Base-by-base conservation (phyloP, 1,139 yeast species). In the Candida labiduridarum region DNA sequence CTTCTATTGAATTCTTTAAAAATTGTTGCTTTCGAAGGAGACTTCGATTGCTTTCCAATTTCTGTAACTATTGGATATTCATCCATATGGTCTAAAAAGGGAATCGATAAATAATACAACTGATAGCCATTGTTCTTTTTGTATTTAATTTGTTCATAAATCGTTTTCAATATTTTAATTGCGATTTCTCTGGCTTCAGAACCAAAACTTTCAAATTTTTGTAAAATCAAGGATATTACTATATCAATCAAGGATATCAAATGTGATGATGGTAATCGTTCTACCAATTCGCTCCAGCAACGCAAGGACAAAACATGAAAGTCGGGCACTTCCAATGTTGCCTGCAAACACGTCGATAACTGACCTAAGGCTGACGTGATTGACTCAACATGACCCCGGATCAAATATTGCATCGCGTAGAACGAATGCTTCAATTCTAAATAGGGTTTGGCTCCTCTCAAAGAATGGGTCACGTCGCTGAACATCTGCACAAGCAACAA, bases 321-420 rank as follows among this genome's bases (percentile, higher is more conserved):
- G 30, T 82, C 84, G 0, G 78, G 69, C 19, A 79, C 79, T 39
- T 86, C 92, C 31, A 92, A 68, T 0, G 95, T 87, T 0, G 94
- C 84, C 61, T 91, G 97, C 16, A 95, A 70, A 59, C 96, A 88
- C 0, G 96, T 87, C 51, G 91, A 86, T 4, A 95, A 80, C 63
- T 94, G 99, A 0, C 97, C 96, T 34, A 92, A 71, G 0, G 96
- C 94, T 4, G 90, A 80, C 2, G 87, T 82, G 15, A 89, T 82
- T 1, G 86, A 79, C 3, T 76, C 65, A 4, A 84, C 83, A 29
- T 88, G 76, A n/a, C 84, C 76, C 46, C 77, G 74, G 18, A 89
- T 82, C 38, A 92, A 69, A 55, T 86, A 83, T 43, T 84, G 82
- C 38, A 94, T 79, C 0, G 96, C 97, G 48, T 82, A 73, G 8